Evolutionary conservation across 2,329 filamentous ascomycete species (phyloP), one percentile per base, ranked within the genome.

Genomic region (Ophiostoma perfectum): DNA sequence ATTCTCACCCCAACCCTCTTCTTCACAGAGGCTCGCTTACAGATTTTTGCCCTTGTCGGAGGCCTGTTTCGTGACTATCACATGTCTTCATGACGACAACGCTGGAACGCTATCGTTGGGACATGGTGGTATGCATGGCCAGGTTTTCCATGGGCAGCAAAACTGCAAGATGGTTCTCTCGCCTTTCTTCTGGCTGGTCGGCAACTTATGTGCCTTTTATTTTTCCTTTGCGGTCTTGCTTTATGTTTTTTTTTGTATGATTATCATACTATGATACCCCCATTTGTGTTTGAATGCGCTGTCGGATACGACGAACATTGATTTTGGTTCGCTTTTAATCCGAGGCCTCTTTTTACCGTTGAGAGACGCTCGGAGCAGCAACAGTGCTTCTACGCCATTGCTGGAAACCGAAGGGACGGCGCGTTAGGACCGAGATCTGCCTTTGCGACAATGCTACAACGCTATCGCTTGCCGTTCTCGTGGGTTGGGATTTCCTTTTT

Each of bases 311-410:
- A 42, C 67, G 52, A 69, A 68, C 60, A 68, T 49, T 70, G 72
- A 71, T 67, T 66, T 6, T 55, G 60, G 66, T 63, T 67, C 55
- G 66, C 41, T 49, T 49, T 67, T 63, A 45, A 66, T 62, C 58
- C 41, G 27, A 65, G n/a, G 18, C 55, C 39, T 64, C 55, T 55
- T 11, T 18, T 42, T 11, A 3, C 38, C 14, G 2, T 11, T 38
- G 66, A 66, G 71, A 72, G 68, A 68, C 72, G 74, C 79, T 83
- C 81, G 81, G 65, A 81, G 42, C 81, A 79, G 77, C 81, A 81
- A 84, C 77, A 84, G 84, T 84, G 82, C 82, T 79, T 66, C 70
- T 79, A 78, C 82, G 82, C 82, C 84, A 84, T 84, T 80, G 81
- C 77, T 72, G 70, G 62, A 78, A 69, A 74, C 62, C 65, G 42